A percentile compares a stretch with the other conserved stretches of the same genome.
Evolutionary conservation across 192 early-diverging fungal species (phyloP).

Genomic region (Coemansia sp.): DNA sequence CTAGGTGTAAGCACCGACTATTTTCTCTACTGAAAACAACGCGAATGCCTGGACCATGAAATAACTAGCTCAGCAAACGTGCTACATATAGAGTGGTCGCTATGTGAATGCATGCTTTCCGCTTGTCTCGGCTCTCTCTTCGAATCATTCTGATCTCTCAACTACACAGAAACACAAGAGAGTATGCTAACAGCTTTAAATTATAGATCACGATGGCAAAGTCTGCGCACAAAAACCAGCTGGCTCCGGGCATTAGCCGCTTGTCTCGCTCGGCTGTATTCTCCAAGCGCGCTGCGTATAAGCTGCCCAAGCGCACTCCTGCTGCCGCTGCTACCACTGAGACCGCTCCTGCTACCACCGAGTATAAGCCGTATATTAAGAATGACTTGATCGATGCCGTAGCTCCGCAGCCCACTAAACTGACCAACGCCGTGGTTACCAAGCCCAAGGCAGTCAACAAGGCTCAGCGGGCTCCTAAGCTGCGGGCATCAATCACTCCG

Average conservation of each 20-base stretch:
- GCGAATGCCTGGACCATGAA: too few relatives aligned
- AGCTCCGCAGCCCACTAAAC: slow-evolving; percentile 56
- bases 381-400: slow-evolving; percentile 76
- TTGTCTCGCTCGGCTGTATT: slow-evolving; percentile 79
- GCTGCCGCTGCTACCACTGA: slow-evolving; percentile 22
- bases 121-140: background rate
- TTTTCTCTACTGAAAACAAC: too few relatives aligned
- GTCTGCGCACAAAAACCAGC: slow-evolving; percentile 74
- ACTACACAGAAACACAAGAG: background rate
- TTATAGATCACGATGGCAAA: slow-evolving; percentile 57
- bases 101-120: background rate
- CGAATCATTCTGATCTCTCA: background rate
- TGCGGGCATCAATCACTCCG: slow-evolving; percentile 92
- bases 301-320: slow-evolving; percentile 72
- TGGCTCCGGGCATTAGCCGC: slow-evolving; percentile 81
- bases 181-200: background rate
- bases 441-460: slow-evolving; percentile 78
- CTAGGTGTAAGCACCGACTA: too few relatives aligned
- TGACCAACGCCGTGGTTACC: slow-evolving; percentile 68
- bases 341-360: slow-evolving; percentile 20
- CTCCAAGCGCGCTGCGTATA: slow-evolving; percentile 86
- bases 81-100: background rate
- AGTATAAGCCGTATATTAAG: slow-evolving; percentile 55
- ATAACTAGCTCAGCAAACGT: background rate
- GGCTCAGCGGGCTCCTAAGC: slow-evolving; percentile 63